A percentile compares a stretch with the other conserved stretches of the same genome.
Evolutionary conservation across 164 flowering plant genomes (phyloP).

Genomic region (Nymphaea thermarum): DNA sequence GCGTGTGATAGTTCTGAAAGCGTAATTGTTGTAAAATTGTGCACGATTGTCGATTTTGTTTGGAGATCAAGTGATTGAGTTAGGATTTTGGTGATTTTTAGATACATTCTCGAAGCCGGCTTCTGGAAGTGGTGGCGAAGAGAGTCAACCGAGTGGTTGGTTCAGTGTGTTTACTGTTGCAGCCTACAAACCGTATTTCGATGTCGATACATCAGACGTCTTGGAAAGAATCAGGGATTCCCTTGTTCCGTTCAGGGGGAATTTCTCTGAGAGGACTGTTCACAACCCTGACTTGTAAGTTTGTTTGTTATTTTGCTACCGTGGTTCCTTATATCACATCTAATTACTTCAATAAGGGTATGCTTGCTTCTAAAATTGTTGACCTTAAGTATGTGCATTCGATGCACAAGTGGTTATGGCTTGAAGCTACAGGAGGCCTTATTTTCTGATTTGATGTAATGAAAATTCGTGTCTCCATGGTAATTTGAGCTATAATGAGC

Average conservation of each 20-base stretch:
- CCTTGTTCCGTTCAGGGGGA: constrained; percentile 80
- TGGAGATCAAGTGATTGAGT: neutral
- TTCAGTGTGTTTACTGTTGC: constrained; percentile 48
- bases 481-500: neutral
- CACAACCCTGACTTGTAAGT: constrained; percentile 88
- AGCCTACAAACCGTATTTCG: constrained; percentile 87
- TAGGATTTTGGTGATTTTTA: constrained; percentile 7
- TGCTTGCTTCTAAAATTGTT: too few relatives aligned
- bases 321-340: neutral
- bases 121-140: constrained; percentile 39
- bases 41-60: neutral
- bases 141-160: constrained; percentile 75
- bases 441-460: neutral
- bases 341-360: too few relatives aligned
- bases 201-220: constrained; percentile 96
- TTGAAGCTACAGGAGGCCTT: neutral
- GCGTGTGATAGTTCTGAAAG: too few relatives aligned
- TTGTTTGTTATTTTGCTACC: neutral
- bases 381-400: too few relatives aligned
- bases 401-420: too few relatives aligned
- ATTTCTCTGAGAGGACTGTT: constrained; percentile 69
- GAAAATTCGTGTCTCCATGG: neutral
- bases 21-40: too few relatives aligned
- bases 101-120: constrained; percentile 83
- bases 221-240: constrained; percentile 85